A percentile compares a stretch with the other conserved stretches of the same genome.
Conservation (phyloP, 306 rosid species). For the Canavalia ensiformis region DNA sequence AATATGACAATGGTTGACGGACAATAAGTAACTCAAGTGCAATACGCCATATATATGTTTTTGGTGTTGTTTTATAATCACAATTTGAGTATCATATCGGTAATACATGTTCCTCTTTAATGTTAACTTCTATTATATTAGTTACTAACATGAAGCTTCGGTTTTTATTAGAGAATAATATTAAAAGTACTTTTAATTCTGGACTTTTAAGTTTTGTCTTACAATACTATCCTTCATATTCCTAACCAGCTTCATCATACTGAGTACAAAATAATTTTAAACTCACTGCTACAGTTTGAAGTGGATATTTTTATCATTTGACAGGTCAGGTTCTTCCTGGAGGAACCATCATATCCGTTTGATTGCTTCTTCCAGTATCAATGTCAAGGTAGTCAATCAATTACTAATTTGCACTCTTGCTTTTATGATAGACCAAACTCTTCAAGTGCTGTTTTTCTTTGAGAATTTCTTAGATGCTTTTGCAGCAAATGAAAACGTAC, state of each 20-base stretch:
- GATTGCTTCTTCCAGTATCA: slow-evolving; percentile 3
- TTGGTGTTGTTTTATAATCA: not conserved
- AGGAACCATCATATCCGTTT: not conserved
- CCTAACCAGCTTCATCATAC: not conserved
- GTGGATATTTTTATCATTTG: not conserved
- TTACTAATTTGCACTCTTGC: not conserved
- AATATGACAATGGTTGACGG: not conserved
- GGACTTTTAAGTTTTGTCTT: not conserved
- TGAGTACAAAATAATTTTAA: not conserved
- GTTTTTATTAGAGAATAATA: not conserved
- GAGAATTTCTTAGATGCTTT: not conserved
- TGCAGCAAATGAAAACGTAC: not conserved
- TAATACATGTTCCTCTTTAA: not conserved
- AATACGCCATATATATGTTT: not conserved
- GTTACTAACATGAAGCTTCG: not conserved
- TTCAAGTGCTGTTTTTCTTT: not conserved
- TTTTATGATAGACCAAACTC: slow-evolving; percentile 6
- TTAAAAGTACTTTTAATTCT: not conserved
- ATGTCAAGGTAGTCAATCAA: not conserved
- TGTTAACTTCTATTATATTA: not conserved
- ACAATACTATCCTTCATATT: slow-evolving; percentile 13
- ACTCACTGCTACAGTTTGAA: not conserved
- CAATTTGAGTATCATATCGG: no score
- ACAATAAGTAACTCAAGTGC: not conserved
- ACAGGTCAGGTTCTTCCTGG: not conserved